Evolutionary conservation across 768 basidiomycete genomes (phyloP).

Genomic region (Sarcomyxa edulis): DNA sequence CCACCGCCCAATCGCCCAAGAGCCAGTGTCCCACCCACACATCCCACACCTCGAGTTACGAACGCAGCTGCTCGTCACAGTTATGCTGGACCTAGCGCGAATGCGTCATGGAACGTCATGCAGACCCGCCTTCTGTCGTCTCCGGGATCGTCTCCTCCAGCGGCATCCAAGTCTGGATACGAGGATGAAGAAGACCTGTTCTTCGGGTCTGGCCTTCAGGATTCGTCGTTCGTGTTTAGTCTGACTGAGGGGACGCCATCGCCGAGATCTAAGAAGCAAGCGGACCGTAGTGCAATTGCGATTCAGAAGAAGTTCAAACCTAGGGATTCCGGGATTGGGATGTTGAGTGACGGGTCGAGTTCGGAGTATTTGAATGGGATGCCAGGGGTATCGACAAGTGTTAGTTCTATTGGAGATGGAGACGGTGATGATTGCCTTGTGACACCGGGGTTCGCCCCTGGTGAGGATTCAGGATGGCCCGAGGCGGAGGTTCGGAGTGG

Average conservation of each 20-base stretch:
- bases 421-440: slow-evolving; percentile 59
- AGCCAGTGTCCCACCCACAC: slow-evolving; percentile 24
- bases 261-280: slow-evolving; percentile 34
- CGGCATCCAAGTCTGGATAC: slow-evolving; percentile 14
- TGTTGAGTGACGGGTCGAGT: slow-evolving; percentile 13
- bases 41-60: slow-evolving; percentile 18
- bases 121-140: slow-evolving; percentile 33
- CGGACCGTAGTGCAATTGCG: slow-evolving; percentile 20
- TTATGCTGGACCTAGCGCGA: slow-evolving; percentile 45
- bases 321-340: slow-evolving; percentile 59
- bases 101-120: neutral
- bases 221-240: slow-evolving; percentile 53
- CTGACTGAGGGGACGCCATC: slow-evolving; percentile 55
- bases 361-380: slow-evolving; percentile 29
- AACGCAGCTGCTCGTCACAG: slow-evolving; percentile 45
- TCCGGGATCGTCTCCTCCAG: slow-evolving; percentile 44
- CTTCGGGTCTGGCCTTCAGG: slow-evolving; percentile 38
- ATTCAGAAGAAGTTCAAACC: slow-evolving; percentile 67
- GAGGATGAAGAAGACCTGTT: slow-evolving; percentile 55
- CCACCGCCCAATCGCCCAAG: slow-evolving; percentile 18
- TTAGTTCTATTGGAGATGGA: slow-evolving; percentile 49
- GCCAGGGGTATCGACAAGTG: slow-evolving; percentile 58
- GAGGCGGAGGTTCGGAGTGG: slow-evolving; percentile 32
- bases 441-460: slow-evolving; percentile 59
- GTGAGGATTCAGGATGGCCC: slow-evolving; percentile 60